Evolutionary conservation across 2,329 filamentous ascomycete genomes (phyloP), one percentile per base, ranked within the genome.

Genomic region (Teratosphaeria zuluensis): DNA sequence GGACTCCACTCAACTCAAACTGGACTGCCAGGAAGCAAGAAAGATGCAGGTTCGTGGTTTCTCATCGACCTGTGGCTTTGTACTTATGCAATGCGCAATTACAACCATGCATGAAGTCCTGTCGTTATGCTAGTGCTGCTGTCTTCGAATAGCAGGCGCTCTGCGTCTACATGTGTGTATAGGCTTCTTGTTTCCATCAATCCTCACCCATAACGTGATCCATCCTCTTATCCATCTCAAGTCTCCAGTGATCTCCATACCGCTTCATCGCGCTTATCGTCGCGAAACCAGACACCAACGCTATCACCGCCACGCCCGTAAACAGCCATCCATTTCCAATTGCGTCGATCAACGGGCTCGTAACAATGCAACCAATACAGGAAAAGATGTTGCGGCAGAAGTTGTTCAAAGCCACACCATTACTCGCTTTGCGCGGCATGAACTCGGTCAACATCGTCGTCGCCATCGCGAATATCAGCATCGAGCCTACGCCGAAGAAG

Each of bases 391-490:
- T 94, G 54, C 89, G 78, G 56, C 89, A 78, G 67, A 92, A 89
- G 69, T 92, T 92, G 72, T 92, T 92, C 51, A 92, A 77, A 0
- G 89, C 90, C 2, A 92, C 87, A 1, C 88, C 89, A 11, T 82
- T 82, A 3, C 84, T 88, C 55, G 85, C 86, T 62, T 81, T 80
- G 51, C 83, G 80, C 14, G 88, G 88, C 79, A 92, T 86, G 68
- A 92, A 91, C 69, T 94, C 89, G 0, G 89, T 92, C 64, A 94
- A 77, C 87, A 94, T 91, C 0, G 90, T 94, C 0, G 88, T 91
- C 0, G 83, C 63, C 65, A 84, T 81, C 54, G 83, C 81, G 73
- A 89, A 91, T 32, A 91, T 85, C 3, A 94, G 78, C 90, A 95
- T 94, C 33, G 82, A 86, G 2, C 87, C 86, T 3, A 88, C 65